A percentile compares a stretch with the other conserved stretches of the same genome.
Conservation (phyloP, 345 rosid genomes). For the Camelina laxa region DNA sequence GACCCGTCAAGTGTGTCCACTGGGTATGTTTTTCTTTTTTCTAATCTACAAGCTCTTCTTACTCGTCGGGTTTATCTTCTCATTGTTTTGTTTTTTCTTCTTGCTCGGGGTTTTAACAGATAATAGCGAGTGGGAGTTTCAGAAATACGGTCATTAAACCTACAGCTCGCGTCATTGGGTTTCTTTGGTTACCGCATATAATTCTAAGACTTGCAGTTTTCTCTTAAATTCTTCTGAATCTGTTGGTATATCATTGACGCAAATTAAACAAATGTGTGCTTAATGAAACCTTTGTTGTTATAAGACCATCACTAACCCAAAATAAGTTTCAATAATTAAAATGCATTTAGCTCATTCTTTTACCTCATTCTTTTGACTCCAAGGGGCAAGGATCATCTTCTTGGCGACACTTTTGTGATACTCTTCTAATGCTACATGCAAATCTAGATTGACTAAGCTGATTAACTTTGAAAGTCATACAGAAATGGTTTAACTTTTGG, state of each 20-base stretch:
- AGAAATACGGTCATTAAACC: conserved; percentile 80
- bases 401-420: background rate
- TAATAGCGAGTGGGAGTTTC: conserved; percentile 94
- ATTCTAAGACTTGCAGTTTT: background rate
- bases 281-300: background rate
- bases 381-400: background rate
- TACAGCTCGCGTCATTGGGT: background rate
- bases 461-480: no score
- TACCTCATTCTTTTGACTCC: background rate
- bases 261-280: background rate
- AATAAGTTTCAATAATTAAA: conserved; percentile 6
- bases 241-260: background rate
- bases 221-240: background rate
- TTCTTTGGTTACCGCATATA: conserved; percentile 1
- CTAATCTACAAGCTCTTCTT: background rate
- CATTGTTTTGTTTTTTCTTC: background rate
- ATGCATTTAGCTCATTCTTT: background rate
- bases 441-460: background rate
- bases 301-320: background rate
- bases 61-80: background rate
- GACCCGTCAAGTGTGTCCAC: conserved; percentile 94
- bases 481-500: no score
- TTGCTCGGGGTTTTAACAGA: conserved; percentile 49
- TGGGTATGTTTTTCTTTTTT: conserved; percentile 55
- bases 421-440: background rate